Conservation (phyloP, 2,329 filamentous ascomycete genomes). For the Diplocarpon mali region DNA sequence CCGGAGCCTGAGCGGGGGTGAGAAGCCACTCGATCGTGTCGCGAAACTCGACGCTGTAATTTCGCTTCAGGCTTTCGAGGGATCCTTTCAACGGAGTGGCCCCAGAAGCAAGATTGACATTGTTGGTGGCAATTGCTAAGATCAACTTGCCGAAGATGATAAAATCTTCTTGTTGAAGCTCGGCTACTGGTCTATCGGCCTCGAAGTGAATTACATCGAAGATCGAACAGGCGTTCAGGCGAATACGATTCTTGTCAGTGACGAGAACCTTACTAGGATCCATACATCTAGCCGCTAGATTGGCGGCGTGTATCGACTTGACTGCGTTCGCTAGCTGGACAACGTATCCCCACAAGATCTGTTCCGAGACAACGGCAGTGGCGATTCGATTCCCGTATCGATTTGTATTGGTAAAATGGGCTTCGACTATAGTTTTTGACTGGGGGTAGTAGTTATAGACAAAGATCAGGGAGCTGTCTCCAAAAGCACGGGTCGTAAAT, state of each 20-base stretch:
- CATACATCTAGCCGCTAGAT: conserved; percentile 75
- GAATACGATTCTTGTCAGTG: conserved; percentile 81
- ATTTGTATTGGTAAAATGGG: conserved; percentile 46
- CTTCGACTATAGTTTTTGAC: conserved; percentile 79
- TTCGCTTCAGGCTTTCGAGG: conserved; percentile 65
- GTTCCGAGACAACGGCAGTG: conserved; percentile 46
- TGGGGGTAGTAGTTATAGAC: conserved; percentile 89
- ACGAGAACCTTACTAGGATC: conserved; percentile 82
- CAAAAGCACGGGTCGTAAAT: conserved; percentile 87
- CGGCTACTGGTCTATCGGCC: conserved; percentile 50
- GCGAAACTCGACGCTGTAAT: conserved; percentile 67
- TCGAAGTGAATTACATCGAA: conserved; percentile 85
- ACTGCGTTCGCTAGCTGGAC: conserved; percentile 84
- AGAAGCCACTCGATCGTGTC: conserved; percentile 77
- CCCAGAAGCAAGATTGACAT: conserved; percentile 30
- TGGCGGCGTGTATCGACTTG: conserved; percentile 70
- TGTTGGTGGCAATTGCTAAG: conserved; percentile 69
- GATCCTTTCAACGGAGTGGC: conserved; percentile 50
- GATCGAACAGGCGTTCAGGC: conserved; percentile 78
- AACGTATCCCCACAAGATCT: conserved; percentile 80
- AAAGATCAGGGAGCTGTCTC: conserved; percentile 88
- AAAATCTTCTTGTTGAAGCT: conserved; percentile 83
- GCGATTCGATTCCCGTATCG: conserved; percentile 30
- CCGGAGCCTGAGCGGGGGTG: conserved; percentile 44
- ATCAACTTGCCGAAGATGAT: conserved; percentile 75